phyloP scores from a whole-genome alignment of 106 monocot genomes.

The Xerophyta viscosa region DNA sequence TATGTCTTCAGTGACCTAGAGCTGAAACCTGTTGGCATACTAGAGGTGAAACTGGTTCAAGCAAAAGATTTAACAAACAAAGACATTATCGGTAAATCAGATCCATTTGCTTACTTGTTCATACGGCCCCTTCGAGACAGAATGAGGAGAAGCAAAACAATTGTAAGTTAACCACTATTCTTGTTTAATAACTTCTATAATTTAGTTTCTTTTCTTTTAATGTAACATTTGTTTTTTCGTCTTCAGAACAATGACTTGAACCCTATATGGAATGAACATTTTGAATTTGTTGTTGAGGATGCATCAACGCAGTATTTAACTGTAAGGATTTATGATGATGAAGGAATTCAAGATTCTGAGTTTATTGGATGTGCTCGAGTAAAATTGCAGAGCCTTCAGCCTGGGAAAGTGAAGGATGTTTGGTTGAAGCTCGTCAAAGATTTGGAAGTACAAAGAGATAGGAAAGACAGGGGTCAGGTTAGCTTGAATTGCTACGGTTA shows the following conservation, averaged over 20 bases:
- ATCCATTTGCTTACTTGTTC: constrained; percentile 68
- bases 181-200: neutral
- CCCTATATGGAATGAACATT: constrained; percentile 92
- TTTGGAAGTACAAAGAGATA: constrained; percentile 82
- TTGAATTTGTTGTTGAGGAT: constrained; percentile 82
- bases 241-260: constrained; percentile 85
- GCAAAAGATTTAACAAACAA: constrained; percentile 82
- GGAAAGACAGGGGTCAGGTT: constrained; percentile 81
- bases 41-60: constrained; percentile 90
- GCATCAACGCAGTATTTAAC: constrained; percentile 57
- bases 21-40: constrained; percentile 72
- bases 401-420: constrained; percentile 77
- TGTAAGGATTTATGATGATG: constrained; percentile 91
- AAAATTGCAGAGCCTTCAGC: constrained; percentile 55
- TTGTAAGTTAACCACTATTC: constrained; percentile 58
- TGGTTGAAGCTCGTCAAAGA: constrained; percentile 88
- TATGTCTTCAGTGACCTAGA: constrained; percentile 58
- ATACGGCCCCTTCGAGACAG: constrained; percentile 65
- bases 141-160: constrained; percentile 83
- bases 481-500: constrained; percentile 3
- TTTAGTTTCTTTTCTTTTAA: constrained; percentile 4
- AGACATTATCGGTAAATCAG: constrained; percentile 85
- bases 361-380: constrained; percentile 81
- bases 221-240: constrained; percentile 8
- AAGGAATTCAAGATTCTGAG: constrained; percentile 76